Evolutionary conservation across 257 asterid genomes (phyloP).

Genomic region (Solanum microdontum): DNA sequence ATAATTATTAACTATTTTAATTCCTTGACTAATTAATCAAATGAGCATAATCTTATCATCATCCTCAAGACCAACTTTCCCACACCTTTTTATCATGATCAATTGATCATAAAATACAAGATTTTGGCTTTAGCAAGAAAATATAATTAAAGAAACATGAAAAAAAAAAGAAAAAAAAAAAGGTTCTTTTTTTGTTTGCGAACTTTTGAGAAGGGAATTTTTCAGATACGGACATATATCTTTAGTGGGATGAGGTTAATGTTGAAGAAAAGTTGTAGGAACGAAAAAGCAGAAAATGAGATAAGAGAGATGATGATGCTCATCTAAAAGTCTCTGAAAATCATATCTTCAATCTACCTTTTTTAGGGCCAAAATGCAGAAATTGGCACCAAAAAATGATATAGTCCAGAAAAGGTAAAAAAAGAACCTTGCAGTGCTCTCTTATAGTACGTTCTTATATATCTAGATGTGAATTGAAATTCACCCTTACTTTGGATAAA

Average conservation of each 20-base stretch:
- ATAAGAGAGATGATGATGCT: slow-evolving; percentile 9
- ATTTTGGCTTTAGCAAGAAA: neutral
- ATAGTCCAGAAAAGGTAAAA: neutral
- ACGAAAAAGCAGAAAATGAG: neutral
- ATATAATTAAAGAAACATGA: neutral
- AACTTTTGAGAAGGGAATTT: slow-evolving; percentile 7
- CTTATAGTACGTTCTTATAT: neutral
- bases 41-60: neutral
- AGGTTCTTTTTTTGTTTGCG: neutral
- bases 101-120: neutral
- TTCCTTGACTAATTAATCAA: neutral
- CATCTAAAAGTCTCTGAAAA: neutral
- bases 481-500: neutral
- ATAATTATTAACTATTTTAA: neutral
- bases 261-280: neutral
- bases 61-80: neutral
- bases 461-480: neutral
- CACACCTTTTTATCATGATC: neutral
- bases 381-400: slow-evolving; percentile 3
- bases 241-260: slow-evolving; percentile 12
- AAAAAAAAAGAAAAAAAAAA: neutral
- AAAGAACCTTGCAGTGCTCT: neutral
- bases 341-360: slow-evolving; percentile 7
- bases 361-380: slow-evolving; percentile 1
- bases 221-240: neutral